Evolutionary conservation across 1,284 basidiomycete genomes (phyloP), one percentile per base, ranked within the genome.

Genomic region (Pterulicium gracile): DNA sequence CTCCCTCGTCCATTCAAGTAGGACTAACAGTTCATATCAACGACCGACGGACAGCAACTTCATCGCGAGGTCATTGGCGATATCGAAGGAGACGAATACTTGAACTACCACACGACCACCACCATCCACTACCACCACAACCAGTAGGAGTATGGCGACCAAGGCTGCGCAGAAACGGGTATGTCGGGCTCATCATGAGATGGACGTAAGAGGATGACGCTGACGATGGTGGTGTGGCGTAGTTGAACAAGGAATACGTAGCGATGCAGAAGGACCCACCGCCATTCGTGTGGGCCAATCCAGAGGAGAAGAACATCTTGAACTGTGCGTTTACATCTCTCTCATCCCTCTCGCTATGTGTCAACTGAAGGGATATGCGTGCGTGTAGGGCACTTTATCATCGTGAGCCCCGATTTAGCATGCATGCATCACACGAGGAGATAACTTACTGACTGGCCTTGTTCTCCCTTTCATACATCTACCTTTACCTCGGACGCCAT

Each of bases 261-360:
- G 69, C 77, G 45, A 96, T 97, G 92, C 91, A 94, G 67, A 88
- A 72, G 61, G 87, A 91, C 51, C 89, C 93, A 20, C 93, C 93
- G 2, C 92, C 92, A 49, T 95, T 92, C 64, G 84, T 95, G 42
- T 94, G 88, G 82, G 92, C 92, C 36, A 77, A 78, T 39, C 93
- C 93, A 21, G 90, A 95, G 56, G 93, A 96, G 75, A 94, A 92
- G 79, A 94, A 97, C 64, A 93, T 96, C 53, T 66, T 96, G 41
- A 86, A 72, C 47, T 90, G 86, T 89, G 59, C 62, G 86, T 71
- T 24, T n/a, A n/a, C n/a, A n/a, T 49, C 50, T 24, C 45, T 34
- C 27, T 39, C 24, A 39, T 44, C 44, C 13, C 14, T 27, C 4
- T 23, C 10, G 45, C 46, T 50, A 43, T 51, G 46, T 42, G 42